These are phyloP conservation scores for Ciborinia camelliae DNA, from an alignment of 2,329 filamentous ascomycete genomes.

Conservation along the genomic window DNA sequence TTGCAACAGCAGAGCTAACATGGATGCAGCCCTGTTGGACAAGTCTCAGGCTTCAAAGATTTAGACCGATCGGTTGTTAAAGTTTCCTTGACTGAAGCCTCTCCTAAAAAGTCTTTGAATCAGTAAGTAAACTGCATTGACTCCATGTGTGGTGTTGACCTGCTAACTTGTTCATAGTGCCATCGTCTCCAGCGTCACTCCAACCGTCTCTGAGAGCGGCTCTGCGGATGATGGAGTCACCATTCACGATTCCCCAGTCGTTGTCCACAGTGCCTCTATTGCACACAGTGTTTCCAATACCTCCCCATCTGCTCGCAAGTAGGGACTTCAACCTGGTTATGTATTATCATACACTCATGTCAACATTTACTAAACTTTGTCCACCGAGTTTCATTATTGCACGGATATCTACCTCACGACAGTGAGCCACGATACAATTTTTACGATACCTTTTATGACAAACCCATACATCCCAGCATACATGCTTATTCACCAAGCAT, in stretches of 20 bases:
- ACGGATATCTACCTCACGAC: constrained; percentile 23
- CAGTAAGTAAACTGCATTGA: constrained; percentile 27
- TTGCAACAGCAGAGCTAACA: background rate
- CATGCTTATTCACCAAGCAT: constrained; percentile 33
- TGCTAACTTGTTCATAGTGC: background rate
- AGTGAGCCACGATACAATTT: constrained; percentile 28
- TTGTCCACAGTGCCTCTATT: constrained; percentile 27
- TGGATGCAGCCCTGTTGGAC: constrained; percentile 24
- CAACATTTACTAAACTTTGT: constrained; percentile 23
- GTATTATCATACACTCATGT: constrained; percentile 16
- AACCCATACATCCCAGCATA: constrained; percentile 26
- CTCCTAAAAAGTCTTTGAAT: constrained; percentile 30
- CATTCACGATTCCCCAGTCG: constrained; percentile 36
- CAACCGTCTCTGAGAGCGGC: constrained; percentile 37
- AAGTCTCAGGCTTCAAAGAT: constrained; percentile 35
- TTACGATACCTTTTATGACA: constrained; percentile 19
- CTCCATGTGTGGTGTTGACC: background rate
- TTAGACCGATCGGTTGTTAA: constrained; percentile 33
- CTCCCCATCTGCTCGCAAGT: constrained; percentile 37
- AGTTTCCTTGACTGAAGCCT: constrained; percentile 31
- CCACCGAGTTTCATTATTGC: constrained; percentile 20
- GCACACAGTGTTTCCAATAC: constrained; percentile 23
- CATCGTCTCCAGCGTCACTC: constrained; percentile 28
- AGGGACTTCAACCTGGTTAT: constrained; percentile 10
- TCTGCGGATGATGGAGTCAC: constrained; percentile 36